These are phyloP conservation scores for Penicillium pancosmium DNA, from an alignment of 495 filamentous ascomycete species.

Conservation along the genomic window DNA sequence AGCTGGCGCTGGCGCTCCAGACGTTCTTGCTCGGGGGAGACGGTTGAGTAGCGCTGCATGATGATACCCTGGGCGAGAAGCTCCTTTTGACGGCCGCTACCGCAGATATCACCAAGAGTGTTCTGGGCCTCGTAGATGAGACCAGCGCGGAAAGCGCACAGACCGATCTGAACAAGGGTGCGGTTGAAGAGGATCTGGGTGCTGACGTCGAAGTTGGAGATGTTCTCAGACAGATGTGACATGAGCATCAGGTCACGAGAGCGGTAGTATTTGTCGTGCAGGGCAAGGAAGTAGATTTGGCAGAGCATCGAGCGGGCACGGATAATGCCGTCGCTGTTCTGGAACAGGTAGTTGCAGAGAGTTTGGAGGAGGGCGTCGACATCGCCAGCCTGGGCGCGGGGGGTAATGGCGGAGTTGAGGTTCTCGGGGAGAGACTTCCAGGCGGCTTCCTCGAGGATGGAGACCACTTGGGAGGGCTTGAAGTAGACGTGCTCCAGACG, in stretches of 20 bases:
- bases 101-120: slow-evolving; percentile 95
- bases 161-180: slow-evolving; percentile 94
- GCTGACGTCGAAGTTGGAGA: slow-evolving; percentile 90
- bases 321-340: slow-evolving; percentile 91
- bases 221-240: slow-evolving; percentile 98
- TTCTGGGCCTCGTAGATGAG: slow-evolving; percentile 97
- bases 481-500: slow-evolving; percentile 98
- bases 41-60: slow-evolving; percentile 92
- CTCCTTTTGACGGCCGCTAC: slow-evolving; percentile 96
- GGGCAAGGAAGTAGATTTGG: slow-evolving; percentile 96
- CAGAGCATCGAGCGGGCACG: slow-evolving; percentile 96
- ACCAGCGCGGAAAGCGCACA: slow-evolving; percentile 96
- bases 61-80: slow-evolving; percentile 96
- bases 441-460: slow-evolving; percentile 85
- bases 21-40: slow-evolving; percentile 95
- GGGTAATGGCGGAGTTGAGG: slow-evolving; percentile 79
- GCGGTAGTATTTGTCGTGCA: slow-evolving; percentile 96
- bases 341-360: slow-evolving; percentile 93
- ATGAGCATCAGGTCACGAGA: slow-evolving; percentile 99
- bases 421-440: slow-evolving; percentile 79
- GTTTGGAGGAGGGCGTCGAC: slow-evolving; percentile 76
- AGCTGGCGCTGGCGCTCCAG: slow-evolving; percentile 94
- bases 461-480: slow-evolving; percentile 94
- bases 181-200: slow-evolving; percentile 99
- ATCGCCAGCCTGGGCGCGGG: slow-evolving; percentile 64